A percentile compares a stretch with the other conserved stretches of the same genome.
phyloP scores from a whole-genome alignment of 2,329 filamentous ascomycete genomes.

The Blastomyces percursus region DNA sequence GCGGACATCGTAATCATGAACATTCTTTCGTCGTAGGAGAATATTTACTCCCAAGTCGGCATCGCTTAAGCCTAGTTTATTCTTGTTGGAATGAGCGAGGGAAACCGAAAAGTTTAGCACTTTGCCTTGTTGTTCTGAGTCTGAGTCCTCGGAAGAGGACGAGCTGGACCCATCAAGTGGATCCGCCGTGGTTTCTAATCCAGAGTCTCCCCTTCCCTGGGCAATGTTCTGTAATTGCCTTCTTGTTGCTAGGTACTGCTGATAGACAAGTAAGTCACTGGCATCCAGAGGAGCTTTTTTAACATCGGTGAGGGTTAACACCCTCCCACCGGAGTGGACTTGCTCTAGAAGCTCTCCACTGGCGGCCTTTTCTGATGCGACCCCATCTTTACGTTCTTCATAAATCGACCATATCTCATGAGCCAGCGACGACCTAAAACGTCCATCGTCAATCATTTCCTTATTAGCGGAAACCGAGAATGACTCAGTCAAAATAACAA shows the following conservation, averaged over 20 bases:
- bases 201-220: constrained; percentile 56
- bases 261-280: constrained; percentile 69
- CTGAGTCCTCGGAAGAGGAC: constrained; percentile 79
- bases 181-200: constrained; percentile 66
- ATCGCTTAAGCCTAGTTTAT: constrained; percentile 76
- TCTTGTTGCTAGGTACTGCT: constrained; percentile 84
- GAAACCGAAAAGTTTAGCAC: constrained; percentile 80
- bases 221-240: constrained; percentile 74
- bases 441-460: constrained; percentile 16
- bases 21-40: constrained; percentile 72
- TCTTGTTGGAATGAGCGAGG: constrained; percentile 69
- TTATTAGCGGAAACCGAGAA: constrained; percentile 22
- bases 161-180: constrained; percentile 66
- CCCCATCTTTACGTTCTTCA: constrained; percentile 55
- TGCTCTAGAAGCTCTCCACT: constrained; percentile 53
- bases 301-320: constrained; percentile 51
- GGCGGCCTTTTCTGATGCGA: constrained; percentile 46
- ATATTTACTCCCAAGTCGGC: constrained; percentile 89
- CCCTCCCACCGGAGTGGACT: constrained; percentile 53
- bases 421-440: constrained; percentile 49
- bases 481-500: constrained; percentile 78
- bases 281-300: constrained; percentile 57
- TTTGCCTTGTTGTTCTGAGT: constrained; percentile 81
- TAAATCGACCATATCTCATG: constrained; percentile 71
- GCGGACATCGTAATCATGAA: constrained; percentile 88